These are phyloP conservation scores for Gnetum montanum DNA, from an alignment of 75 land plant species.

Conservation along the genomic window DNA sequence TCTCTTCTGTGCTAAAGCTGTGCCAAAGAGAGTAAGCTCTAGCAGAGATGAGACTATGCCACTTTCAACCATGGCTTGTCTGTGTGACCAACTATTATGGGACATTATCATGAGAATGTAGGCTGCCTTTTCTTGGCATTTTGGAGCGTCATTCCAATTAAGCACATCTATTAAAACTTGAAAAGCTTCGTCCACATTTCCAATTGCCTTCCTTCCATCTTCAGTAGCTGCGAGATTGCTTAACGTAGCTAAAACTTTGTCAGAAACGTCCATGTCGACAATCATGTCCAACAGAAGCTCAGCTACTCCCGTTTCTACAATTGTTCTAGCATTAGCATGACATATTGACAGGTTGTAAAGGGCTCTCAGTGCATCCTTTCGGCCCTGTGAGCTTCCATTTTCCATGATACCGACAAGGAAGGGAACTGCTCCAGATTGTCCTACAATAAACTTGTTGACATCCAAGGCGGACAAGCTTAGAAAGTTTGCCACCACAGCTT, in stretches of 20 bases:
- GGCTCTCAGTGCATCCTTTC: constrained; percentile 54
- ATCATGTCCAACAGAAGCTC: constrained; percentile 22
- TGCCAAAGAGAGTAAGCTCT: constrained; percentile 73
- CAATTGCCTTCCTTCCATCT: constrained; percentile 53
- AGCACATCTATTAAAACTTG: constrained; percentile 56
- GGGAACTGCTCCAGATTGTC: constrained; percentile 58
- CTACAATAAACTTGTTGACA: constrained; percentile 59
- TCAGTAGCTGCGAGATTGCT: constrained; percentile 51
- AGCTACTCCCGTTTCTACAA: constrained; percentile 41
- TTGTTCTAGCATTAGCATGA: constrained; percentile 23
- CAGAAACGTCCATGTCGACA: constrained; percentile 33
- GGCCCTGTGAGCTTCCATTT: constrained; percentile 12
- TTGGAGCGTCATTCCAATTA: constrained; percentile 54
- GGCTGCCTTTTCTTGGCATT: constrained; percentile 85
- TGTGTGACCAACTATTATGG: constrained; percentile 49
- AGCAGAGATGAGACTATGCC: constrained; percentile 55
- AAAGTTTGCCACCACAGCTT: constrained; percentile 56
- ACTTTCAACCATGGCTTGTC: constrained; percentile 61
- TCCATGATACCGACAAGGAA: constrained; percentile 27
- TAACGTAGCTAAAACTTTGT: constrained; percentile 43
- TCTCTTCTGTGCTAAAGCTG: constrained; percentile 75
- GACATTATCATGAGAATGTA: constrained; percentile 85
- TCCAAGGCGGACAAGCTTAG: constrained; percentile 67
- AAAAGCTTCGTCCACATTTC: constrained; percentile 19
- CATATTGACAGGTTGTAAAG: constrained; percentile 77